These are phyloP conservation scores for Phaseolus lunatus DNA, from an alignment of 306 rosid genomes.

Conservation along the genomic window DNA sequence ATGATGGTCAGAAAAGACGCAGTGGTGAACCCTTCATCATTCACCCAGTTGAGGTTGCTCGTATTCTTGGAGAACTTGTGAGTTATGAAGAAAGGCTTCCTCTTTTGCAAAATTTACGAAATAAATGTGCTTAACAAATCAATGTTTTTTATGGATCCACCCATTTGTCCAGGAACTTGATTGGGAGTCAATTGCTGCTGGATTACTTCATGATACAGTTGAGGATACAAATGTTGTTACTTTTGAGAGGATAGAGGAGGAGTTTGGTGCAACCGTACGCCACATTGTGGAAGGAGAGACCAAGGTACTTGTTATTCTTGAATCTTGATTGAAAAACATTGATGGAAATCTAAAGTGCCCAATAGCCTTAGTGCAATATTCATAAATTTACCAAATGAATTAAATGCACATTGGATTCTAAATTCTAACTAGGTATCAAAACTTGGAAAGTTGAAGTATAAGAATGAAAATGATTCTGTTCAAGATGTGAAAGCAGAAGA, in stretches of 20 bases:
- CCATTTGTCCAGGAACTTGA: constrained; percentile 79
- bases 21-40: constrained; percentile 99
- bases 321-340: constrained; percentile 27
- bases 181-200: constrained; percentile 98
- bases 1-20: constrained; percentile 98
- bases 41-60: constrained; percentile 99
- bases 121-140: constrained; percentile 30
- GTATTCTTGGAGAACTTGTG: constrained; percentile 93
- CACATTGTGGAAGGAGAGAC: constrained; percentile 99
- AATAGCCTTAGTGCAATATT: constrained; percentile 20
- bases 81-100: constrained; percentile 50
- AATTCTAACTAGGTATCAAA: constrained; percentile 80
- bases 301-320: constrained; percentile 63
- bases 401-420: constrained; percentile 37
- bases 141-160: constrained; percentile 37
- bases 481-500: constrained; percentile 99
- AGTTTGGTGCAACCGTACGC: constrained; percentile 88
- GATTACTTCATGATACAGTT: constrained; percentile 96
- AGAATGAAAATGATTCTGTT: constrained; percentile 76
- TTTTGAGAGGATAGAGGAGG: constrained; percentile 91
- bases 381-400: constrained; percentile 37
- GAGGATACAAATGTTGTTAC: constrained; percentile 94
- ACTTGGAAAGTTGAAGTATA: constrained; percentile 91
- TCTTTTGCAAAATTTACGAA: constrained; percentile 26
- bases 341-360: background rate